These are phyloP conservation scores for Rhodomyrtus psidioides DNA, from an alignment of 441 rosid genomes.

Conservation along the genomic window DNA sequence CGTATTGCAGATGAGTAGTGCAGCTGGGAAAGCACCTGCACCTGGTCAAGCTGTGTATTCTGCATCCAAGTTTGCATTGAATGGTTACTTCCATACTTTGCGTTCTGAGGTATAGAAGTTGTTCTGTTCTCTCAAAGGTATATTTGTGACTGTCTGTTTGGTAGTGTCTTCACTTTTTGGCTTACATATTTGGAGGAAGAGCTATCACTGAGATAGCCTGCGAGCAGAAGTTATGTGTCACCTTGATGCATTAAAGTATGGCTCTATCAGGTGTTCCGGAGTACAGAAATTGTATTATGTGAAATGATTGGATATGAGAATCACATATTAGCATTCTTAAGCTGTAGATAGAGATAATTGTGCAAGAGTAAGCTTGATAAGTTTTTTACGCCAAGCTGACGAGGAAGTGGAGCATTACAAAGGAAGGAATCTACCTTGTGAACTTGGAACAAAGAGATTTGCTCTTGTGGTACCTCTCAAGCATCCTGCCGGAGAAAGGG, in stretches of 20 bases:
- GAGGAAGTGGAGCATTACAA: neutral
- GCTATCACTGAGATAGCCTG: neutral
- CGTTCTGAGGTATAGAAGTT: constrained; percentile 73
- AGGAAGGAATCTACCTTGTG: neutral
- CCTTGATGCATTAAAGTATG: neutral
- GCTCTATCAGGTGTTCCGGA: neutral
- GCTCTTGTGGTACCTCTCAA: neutral
- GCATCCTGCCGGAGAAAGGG: neutral
- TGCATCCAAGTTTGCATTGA: constrained; percentile 81
- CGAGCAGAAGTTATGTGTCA: neutral
- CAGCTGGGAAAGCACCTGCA: constrained; percentile 90
- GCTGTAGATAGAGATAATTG: neutral
- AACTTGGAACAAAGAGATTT: neutral
- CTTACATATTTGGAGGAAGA: neutral
- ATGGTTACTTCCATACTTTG: constrained; percentile 82
- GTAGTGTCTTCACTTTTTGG: neutral
- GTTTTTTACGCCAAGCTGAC: neutral
- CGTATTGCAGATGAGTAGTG: constrained; percentile 80
- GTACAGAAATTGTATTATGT: neutral
- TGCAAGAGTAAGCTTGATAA: neutral
- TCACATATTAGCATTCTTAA: neutral
- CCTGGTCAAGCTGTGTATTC: constrained; percentile 94
- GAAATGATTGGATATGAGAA: neutral
- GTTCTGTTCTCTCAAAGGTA: neutral
- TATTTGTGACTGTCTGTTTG: neutral